Evolutionary conservation across 176 grass and related monocot species (phyloP), one percentile per base, ranked within the genome.

Genomic region (Puccinellia tenuiflora): DNA sequence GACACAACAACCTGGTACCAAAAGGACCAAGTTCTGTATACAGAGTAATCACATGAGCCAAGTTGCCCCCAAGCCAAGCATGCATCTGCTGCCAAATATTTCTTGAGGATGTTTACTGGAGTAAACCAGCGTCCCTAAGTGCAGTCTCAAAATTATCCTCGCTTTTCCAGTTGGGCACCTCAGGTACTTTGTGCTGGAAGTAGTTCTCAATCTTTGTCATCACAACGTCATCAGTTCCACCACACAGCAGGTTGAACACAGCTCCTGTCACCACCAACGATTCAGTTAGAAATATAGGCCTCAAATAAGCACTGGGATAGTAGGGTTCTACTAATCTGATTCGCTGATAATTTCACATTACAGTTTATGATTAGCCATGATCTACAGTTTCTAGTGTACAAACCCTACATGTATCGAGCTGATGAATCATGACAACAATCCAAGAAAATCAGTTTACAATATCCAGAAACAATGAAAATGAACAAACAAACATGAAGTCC

Each of bases 201-300:
- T 98, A 92, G 33, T 79, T 38, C 91, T 98, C 87, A 39, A 98
- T 98, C 83, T 96, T 95, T 53, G 80, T 92, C 96, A 98, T 98
- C 60, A 98, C 85, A 64, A 73, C 76, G 47, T 56, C 76, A 81
- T 98, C 95, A 52, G 54, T 86, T 71, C 80, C 82, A 24, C 88
- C 91, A 21, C 92, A 98, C 31, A 98, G 16, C 48, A 98, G 88
- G 79, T 98, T 98, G 87, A 98, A 98, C 40, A 98, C 91, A 88
- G 91, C 96, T 85, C 96, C 96, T 98, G 83, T 83, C 39, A 47
- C 76, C 78, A 90, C 24, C 81, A 88, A 84, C 10, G 68, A n/a
- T 75, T 79, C 37, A 73, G 21, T 65, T 47, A 83, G 30, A 22
- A 73, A 57, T 11, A 73, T 17, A 74, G 40, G n/a, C 5, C 11